Conservation (phyloP, 805 yeast species). For the Starmerella davenportii region DNA sequence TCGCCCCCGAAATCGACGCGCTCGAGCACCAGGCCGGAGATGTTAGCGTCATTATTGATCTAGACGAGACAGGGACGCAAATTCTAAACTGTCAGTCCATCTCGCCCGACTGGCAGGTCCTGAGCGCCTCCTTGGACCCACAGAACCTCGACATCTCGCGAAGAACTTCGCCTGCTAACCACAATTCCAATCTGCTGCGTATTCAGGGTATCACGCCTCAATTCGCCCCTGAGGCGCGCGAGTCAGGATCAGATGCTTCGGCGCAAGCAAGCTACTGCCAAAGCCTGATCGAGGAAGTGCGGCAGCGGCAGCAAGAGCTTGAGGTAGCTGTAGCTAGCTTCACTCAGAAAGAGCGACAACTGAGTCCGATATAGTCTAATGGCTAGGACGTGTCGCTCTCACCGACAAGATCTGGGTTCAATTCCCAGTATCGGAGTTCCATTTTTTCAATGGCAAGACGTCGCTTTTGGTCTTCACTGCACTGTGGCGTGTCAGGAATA, state of each 20-base stretch:
- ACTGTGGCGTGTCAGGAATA: too few relatives aligned
- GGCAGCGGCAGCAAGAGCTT: slow-evolving; percentile 13
- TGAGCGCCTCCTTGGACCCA: slow-evolving; percentile 13
- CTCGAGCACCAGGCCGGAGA: slow-evolving; percentile 20
- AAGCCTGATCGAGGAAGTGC: slow-evolving; percentile 9
- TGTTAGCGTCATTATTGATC: slow-evolving; percentile 23
- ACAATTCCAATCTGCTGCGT: slow-evolving; percentile 9
- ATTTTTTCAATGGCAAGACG: too few relatives aligned
- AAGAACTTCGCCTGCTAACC: slow-evolving; percentile 1
- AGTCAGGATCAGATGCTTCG: background rate
- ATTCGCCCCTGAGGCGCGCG: background rate
- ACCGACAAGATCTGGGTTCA: slow-evolving; percentile 15
- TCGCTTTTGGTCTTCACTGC: too few relatives aligned
- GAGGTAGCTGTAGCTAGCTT: slow-evolving; percentile 5
- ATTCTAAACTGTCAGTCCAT: slow-evolving; percentile 21
- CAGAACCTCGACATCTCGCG: slow-evolving; percentile 13
- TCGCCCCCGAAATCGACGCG: slow-evolving; percentile 21
- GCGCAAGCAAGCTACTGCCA: background rate
- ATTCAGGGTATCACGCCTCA: slow-evolving; percentile 8
- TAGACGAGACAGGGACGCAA: slow-evolving; percentile 21
- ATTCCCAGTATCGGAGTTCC: slow-evolving; percentile 15
- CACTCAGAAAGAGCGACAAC: background rate
- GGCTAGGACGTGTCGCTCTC: slow-evolving; percentile 17
- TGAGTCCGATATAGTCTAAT: slow-evolving; percentile 13
- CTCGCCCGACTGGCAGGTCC: slow-evolving; percentile 25